Evolutionary conservation across 192 early-diverging fungal genomes (phyloP), one percentile per base, ranked within the genome.

Genomic region (Geranomyces michiganensis): DNA sequence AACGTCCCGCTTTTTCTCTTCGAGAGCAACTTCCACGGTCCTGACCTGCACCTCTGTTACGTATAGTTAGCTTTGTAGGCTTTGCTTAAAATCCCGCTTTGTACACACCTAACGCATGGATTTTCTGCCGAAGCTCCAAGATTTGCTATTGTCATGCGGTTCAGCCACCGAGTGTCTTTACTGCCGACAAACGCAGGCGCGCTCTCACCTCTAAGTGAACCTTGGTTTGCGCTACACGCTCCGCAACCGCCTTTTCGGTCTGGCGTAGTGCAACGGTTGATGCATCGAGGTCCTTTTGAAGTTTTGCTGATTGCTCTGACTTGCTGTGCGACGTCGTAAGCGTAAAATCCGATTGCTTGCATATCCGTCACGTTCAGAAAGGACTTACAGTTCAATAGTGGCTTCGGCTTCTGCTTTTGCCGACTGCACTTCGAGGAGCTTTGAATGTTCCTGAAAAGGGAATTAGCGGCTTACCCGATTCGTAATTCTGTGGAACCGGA

Each of bases 61-160:
- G 12, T 8, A 55, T 41, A 10, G 15, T 55, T 55, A n/a, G 26
- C 26, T 14, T 15, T 15, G 51, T 55, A 55, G 36, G 36, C 10
- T 41, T 41, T 41, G 36, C n/a, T 41, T 3, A 10, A 41, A 41
- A 41, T 41, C 36, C 5, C 36, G 10, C 36, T 41, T 41, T 3
- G 36, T 41, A 19, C 58, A 8, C 58, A 60, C 58, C 58, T 9
- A 60, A 29, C 15, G 24, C 29, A 27, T 60, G 58, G 58, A 60
- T 60, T 32, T 60, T 60, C 19, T 29, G 58, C 30, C 31, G 58
- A 2, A 60, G 17, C 19, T 61, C 1, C 33, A 64, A 46, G 41
- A 43, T 19, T 64, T 64, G 62, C 43, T 64, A 41, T 41, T 36
- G n/a, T 41, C 36, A 41, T 41, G 36, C 36, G 36, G 36, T 41